Base-by-base conservation (phyloP, 108 stramenopile genomes). In the Craspedostauros australis region DNA sequence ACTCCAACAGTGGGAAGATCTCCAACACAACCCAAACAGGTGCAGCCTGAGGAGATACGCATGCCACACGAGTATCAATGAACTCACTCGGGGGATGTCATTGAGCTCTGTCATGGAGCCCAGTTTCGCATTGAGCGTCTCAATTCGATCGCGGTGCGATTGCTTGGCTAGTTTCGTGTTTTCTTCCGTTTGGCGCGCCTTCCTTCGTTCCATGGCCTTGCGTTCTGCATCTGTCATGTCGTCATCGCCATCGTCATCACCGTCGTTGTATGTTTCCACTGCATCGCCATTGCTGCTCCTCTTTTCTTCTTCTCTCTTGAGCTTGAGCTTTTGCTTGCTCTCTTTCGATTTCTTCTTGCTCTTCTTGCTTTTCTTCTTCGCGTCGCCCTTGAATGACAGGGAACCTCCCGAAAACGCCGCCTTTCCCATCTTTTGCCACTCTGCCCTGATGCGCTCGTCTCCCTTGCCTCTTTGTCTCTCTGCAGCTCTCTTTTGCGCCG, bases 61-160 rank as follows among this genome's bases (percentile, higher is more conserved):
- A n/a, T n/a, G n/a, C n/a, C n/a, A n/a, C n/a, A n/a, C n/a, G n/a
- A n/a, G n/a, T n/a, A n/a, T n/a, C n/a, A n/a, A n/a, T 42, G 80
- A 76, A 61, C 79, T 79, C 7, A 91, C 80, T 29, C 89, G 48
- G 16, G 89, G 89, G 59, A 91, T 91, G 57, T 91, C 89, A 50
- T 91, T 91, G 62, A 63, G 73, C 50, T 91, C 89, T 0, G 89
- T 91, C 41, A 87, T 28, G 22, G 72, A 56, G 1, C 77, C 75
- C 28, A 91, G 44, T 24, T 85, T 80, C 60, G 80, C 75, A 61
- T 84, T 91, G 47, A 85, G 80, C 42, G 79, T 69, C 72, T 91
- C 89, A 11, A 91, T 79, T 24, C 85, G 66, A 31, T 77, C 70
- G 21, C 80, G 56, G 38, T 82, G 80, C 39, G 68, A 70, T 33